phyloP scores from a whole-genome alignment of 371 early-diverging fungal genomes.

The Thermomucor indicae-seudaticae region DNA sequence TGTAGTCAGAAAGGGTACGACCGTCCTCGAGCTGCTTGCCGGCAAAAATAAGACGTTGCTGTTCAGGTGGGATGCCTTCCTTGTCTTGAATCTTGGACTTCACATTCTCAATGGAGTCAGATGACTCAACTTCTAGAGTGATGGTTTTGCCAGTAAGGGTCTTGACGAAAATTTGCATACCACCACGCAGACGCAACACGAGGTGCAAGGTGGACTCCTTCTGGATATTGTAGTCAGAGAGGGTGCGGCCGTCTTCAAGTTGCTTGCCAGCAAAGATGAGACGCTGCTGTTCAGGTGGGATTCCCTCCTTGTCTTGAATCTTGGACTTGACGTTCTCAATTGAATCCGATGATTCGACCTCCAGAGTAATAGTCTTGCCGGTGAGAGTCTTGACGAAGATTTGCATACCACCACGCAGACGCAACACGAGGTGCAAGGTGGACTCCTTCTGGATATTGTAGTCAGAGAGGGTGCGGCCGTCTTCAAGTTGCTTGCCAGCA shows the following conservation, averaged over 20 bases:
- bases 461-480: conserved; percentile 75
- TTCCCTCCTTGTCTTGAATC: conserved; percentile 97
- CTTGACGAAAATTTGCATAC: conserved; percentile 60
- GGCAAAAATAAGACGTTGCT: conserved; percentile 83
- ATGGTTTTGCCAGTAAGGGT: conserved; percentile 94
- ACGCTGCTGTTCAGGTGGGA: conserved; percentile 85
- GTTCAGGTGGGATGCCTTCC: conserved; percentile 91
- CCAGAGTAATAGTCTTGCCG: conserved; percentile 92
- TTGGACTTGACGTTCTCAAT: conserved; percentile 91
- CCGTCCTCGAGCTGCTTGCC: conserved; percentile 87
- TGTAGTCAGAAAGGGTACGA: conserved; percentile 72
- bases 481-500: conserved; percentile 85
- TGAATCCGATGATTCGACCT: conserved; percentile 86
- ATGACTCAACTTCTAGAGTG: conserved; percentile 88
- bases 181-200: conserved; percentile 89
- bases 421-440: conserved; percentile 88
- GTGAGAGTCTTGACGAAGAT: conserved; percentile 77
- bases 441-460: conserved; percentile 77
- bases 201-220: conserved; percentile 89
- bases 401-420: conserved; percentile 89
- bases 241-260: conserved; percentile 78
- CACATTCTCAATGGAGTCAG: conserved; percentile 90
- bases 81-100: conserved; percentile 96
- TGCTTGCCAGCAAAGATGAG: conserved; percentile 86
- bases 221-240: conserved; percentile 71